Conservation (phyloP, 2,329 filamentous ascomycete species). For the Pseudogymnoascus sp. region DNA sequence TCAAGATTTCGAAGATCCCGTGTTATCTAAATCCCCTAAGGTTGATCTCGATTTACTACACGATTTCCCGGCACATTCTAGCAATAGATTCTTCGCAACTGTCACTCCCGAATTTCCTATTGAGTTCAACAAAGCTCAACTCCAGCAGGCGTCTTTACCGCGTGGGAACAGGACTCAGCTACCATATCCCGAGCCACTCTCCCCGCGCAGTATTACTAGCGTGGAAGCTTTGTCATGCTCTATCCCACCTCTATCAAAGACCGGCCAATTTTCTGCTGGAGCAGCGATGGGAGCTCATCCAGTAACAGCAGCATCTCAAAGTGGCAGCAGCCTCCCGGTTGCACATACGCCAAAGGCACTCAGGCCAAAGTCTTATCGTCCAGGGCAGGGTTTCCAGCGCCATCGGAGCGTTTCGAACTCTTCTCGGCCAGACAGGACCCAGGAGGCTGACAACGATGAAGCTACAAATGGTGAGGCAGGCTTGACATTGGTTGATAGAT, state of each 20-base stretch:
- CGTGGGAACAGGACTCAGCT: background rate
- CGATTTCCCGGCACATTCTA: background rate
- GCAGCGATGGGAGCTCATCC: conserved; percentile 48
- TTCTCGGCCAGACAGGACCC: conserved; percentile 29
- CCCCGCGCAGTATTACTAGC: conserved; percentile 51
- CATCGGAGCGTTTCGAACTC: conserved; percentile 86
- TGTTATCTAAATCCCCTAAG: background rate
- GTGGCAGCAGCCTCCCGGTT: conserved; percentile 41
- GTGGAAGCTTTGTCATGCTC: conserved; percentile 57
- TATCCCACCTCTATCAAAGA: conserved; percentile 45
- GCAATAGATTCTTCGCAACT: background rate
- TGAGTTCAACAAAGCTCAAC: conserved; percentile 3
- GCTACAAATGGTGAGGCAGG: background rate
- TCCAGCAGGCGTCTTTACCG: background rate
- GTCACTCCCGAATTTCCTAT: background rate
- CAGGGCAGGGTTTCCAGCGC: conserved; percentile 61
- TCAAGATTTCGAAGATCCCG: background rate
- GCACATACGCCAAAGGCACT: conserved; percentile 52
- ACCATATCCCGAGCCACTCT: conserved; percentile 29
- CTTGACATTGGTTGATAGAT: conserved; percentile 23
- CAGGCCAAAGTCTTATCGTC: conserved; percentile 48
- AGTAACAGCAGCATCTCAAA: conserved; percentile 42
- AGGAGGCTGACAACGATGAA: background rate
- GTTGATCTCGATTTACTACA: background rate
- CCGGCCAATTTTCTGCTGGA: conserved; percentile 34